Evolutionary conservation across 305 asterid genomes (phyloP), one percentile per base, ranked within the genome.

Genomic region (Andrographis paniculata): DNA sequence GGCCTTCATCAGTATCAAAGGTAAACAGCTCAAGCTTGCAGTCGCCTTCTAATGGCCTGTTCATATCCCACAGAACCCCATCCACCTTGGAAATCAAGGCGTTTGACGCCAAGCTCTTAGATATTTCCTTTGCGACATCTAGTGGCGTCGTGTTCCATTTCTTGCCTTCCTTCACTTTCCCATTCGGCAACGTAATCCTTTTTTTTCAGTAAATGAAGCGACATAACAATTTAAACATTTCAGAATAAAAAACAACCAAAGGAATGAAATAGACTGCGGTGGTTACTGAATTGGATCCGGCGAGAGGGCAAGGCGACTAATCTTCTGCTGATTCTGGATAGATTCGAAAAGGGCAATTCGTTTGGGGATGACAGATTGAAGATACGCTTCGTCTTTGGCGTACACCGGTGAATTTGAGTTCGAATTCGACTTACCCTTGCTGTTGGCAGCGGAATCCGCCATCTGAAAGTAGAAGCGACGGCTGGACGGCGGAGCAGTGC

Each of bases 71-170:
- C 49, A 84, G 53, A 11, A 64, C 66, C n/a, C 83, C 89, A 46
- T 82, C 48, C 44, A 84, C 97, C 71, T 84, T 77, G 8, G 97
- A 56, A 59, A 84, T 82, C 75, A 84, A 62, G 1, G 94, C 89
- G 28, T 68, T 79, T 9, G 89, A 66, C 15, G 89, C 93, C 74
- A 88, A 79, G 58, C 84, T 75, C 87, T 81, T 84, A 0, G 97
- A 88, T 44, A 88, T 82, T 76, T 79, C 97, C 77, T 74, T 77
- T 2, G 89, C 94, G 16, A 87, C 76, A 53, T 88, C 95, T 17
- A 71, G 67, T 0, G 97, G 97, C 1, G 93, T 60, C 13, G 97
- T 79, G 62, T 62, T 79, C 93, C 88, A 84, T 41, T 79, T 79
- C 75, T 64, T 79, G 47, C 96, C 96, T 58, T 75, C 96, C 70